Evolutionary conservation across 1,284 basidiomycete species (phyloP).

Genomic region (Chondrostereum purpureum): DNA sequence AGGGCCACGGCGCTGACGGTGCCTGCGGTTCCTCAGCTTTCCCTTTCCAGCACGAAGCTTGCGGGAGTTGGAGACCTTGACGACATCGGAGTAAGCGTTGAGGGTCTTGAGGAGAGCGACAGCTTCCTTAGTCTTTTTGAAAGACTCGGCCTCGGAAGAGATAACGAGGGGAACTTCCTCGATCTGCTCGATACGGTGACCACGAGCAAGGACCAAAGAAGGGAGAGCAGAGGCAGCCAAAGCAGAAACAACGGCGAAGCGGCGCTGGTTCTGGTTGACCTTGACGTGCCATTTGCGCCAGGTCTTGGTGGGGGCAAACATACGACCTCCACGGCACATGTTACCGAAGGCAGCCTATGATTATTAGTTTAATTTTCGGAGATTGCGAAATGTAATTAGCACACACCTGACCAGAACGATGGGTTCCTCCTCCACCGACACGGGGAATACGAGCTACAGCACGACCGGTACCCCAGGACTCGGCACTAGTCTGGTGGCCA

Average conservation of each 20-base stretch:
- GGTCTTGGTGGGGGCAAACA: conserved; percentile 99
- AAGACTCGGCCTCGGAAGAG: conserved; percentile 72
- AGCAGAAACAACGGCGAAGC: conserved; percentile 96
- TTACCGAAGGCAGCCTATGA: conserved; percentile 93
- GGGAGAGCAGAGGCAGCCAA: conserved; percentile 97
- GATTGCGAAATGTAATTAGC: no score
- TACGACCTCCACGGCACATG: conserved; percentile 99
- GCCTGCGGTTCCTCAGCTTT: conserved; percentile 95
- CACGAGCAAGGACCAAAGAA: conserved; percentile 97
- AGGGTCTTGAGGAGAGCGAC: conserved; percentile 90
- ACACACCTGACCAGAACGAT: conserved; percentile 90
- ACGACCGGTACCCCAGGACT: conserved; percentile 99
- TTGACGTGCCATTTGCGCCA: conserved; percentile 99
- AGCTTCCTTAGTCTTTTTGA: conserved; percentile 97
- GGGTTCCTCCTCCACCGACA: conserved; percentile 98
- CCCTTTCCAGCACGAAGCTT: conserved; percentile 97
- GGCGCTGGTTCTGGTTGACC: conserved; percentile 99
- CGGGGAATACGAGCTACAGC: conserved; percentile 99
- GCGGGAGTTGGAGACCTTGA: conserved; percentile 97
- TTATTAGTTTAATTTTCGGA: conserved; percentile 4
- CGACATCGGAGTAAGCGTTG: conserved; percentile 89
- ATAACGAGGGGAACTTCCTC: conserved; percentile 97
- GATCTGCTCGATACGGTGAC: conserved; percentile 97
- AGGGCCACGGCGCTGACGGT: conserved; percentile 96
- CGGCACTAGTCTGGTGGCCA: conserved; percentile 97